These are phyloP conservation scores for Aspergillus fischeri DNA, from an alignment of 2,329 filamentous ascomycete genomes.

Conservation along the genomic window DNA sequence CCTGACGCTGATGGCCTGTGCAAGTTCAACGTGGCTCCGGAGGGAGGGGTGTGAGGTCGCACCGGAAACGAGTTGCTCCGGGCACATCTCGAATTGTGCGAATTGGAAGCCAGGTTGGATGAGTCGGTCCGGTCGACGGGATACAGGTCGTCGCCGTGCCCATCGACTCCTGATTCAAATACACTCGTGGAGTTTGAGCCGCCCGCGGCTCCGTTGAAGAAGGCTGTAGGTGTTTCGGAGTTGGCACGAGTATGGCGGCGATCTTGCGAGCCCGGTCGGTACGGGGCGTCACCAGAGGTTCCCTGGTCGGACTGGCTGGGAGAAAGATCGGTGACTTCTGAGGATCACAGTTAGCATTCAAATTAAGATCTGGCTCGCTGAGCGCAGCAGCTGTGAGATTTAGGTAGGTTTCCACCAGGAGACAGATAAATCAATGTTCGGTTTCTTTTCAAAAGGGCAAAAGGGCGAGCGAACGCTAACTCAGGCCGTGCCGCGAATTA, in stretches of 20 bases:
- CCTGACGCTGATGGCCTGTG: conserved; percentile 27
- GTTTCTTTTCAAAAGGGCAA: conserved; percentile 4
- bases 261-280: conserved; percentile 46
- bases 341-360: conserved; percentile 9
- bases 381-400: conserved; percentile 3
- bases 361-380: conserved; percentile 1
- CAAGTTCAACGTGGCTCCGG: conserved; percentile 32
- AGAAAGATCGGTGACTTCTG: conserved; percentile 36
- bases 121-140: conserved; percentile 27
- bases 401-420: conserved; percentile 2
- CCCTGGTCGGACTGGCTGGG: conserved; percentile 56
- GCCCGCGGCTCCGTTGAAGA: conserved; percentile 47
- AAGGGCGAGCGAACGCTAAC: conserved; percentile 27
- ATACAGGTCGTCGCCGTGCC: conserved; percentile 29
- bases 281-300: conserved; percentile 49
- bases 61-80: conserved; percentile 47
- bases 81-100: conserved; percentile 40
- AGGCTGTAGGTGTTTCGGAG: conserved; percentile 59
- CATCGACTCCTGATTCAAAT: conserved; percentile 33
- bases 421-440: background rate
- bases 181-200: conserved; percentile 27
- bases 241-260: conserved; percentile 66
- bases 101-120: conserved; percentile 35
- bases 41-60: conserved; percentile 45
- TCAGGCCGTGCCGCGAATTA: conserved; percentile 20